phyloP scores from a whole-genome alignment of 345 rosid species.

The Angophora floribunda region DNA sequence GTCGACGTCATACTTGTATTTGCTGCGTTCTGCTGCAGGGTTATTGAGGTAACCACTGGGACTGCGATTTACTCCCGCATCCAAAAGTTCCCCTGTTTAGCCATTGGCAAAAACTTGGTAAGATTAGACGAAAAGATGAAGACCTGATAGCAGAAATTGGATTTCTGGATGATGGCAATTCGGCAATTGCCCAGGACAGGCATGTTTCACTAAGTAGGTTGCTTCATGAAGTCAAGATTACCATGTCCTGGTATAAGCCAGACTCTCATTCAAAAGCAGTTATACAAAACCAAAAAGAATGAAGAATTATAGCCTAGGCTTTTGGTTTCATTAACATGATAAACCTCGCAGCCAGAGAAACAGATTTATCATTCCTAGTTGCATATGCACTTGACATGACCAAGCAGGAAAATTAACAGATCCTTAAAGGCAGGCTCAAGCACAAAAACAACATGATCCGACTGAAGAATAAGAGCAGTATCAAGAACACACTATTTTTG shows the following conservation, averaged over 20 bases:
- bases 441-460: not conserved
- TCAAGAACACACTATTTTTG: not conserved
- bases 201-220: not conserved
- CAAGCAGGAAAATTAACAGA: not conserved
- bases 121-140: not conserved
- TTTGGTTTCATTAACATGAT: not conserved
- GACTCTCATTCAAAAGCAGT: not conserved
- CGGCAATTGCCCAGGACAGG: not conserved
- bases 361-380: not conserved
- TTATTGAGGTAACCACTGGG: constrained; percentile 97
- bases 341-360: not conserved
- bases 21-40: constrained; percentile 64
- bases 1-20: constrained; percentile 75
- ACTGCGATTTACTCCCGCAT: constrained; percentile 94
- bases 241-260: not conserved
- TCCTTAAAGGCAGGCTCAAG: not conserved
- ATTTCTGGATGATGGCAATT: not conserved
- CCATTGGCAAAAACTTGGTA: not conserved
- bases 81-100: constrained; percentile 66
- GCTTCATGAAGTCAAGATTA: not conserved
- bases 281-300: not conserved
- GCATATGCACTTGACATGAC: not conserved
- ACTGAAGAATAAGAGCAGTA: not conserved
- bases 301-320: not conserved
- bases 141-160: not conserved